A percentile compares a stretch with the other conserved stretches of the same genome.
These are phyloP conservation scores for Hymenotorrendiella dingleyae DNA, from an alignment of 2,329 filamentous ascomycete species.

Conservation along the genomic window DNA sequence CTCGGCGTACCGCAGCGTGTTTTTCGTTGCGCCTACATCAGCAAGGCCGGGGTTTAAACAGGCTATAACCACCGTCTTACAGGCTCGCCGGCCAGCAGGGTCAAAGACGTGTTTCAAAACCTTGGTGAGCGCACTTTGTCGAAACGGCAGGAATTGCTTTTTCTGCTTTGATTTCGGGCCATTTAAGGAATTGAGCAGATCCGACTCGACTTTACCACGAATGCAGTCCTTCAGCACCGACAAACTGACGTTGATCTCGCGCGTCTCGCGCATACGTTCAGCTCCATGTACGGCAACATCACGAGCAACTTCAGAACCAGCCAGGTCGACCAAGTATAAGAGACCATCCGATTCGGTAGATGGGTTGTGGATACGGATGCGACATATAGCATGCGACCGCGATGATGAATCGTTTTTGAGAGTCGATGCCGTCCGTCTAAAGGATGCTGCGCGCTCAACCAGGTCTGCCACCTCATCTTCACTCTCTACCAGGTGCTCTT, in stretches of 20 bases:
- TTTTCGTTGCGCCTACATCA: conserved; percentile 78
- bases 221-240: conserved; percentile 61
- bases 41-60: conserved; percentile 91
- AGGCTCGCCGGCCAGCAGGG: conserved; percentile 59
- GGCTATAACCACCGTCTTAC: conserved; percentile 96
- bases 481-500: conserved; percentile 33
- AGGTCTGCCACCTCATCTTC: conserved; percentile 66
- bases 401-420: conserved; percentile 43
- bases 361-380: conserved; percentile 35
- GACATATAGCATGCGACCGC: conserved; percentile 43
- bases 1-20: conserved; percentile 87
- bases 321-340: conserved; percentile 42
- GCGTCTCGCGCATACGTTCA: conserved; percentile 79
- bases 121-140: conserved; percentile 75
- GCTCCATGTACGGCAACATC: conserved; percentile 90
- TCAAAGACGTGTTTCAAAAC: conserved; percentile 89
- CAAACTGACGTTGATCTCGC: conserved; percentile 96
- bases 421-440: conserved; percentile 38
- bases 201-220: conserved; percentile 38
- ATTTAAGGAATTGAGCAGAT: too few species aligned
- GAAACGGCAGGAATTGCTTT: conserved; percentile 75
- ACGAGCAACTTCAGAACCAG: conserved; percentile 56
- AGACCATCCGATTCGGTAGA: conserved; percentile 35
- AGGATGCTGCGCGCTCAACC: conserved; percentile 63
- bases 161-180: conserved; percentile 44